Evolutionary conservation across 495 filamentous ascomycete species (phyloP).

Genomic region (Trichoderma orchidacearum): DNA sequence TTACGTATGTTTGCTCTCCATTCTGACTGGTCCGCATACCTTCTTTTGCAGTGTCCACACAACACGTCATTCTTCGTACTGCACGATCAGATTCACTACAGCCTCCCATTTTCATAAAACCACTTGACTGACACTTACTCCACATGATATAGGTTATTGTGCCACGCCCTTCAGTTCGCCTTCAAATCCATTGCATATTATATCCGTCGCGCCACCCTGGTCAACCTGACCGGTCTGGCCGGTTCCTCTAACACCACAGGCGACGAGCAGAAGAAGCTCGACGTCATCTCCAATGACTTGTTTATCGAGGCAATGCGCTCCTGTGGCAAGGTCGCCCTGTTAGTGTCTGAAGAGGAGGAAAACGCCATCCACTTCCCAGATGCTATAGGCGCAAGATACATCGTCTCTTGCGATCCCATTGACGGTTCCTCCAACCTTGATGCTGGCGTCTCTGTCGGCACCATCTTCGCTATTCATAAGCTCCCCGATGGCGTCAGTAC

Average conservation of each 20-base stretch:
- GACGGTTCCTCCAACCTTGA: slow-evolving; percentile 96
- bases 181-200: slow-evolving; percentile 99
- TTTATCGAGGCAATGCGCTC: slow-evolving; percentile 90
- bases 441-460: slow-evolving; percentile 94
- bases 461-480: slow-evolving; percentile 92
- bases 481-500: slow-evolving; percentile 57
- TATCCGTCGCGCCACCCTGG: slow-evolving; percentile 92
- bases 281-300: slow-evolving; percentile 96
- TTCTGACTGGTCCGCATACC: not conserved
- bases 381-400: slow-evolving; percentile 70
- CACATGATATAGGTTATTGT: slow-evolving; percentile 53
- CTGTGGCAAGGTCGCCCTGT: slow-evolving; percentile 73
- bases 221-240: slow-evolving; percentile 89
- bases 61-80: not conserved
- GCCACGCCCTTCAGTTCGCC: slow-evolving; percentile 95
- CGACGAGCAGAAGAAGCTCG: slow-evolving; percentile 98
- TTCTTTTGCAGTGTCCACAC: not conserved
- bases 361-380: slow-evolving; percentile 78
- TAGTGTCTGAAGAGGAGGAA: slow-evolving; percentile 96
- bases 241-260: slow-evolving; percentile 91
- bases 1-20: slow-evolving; percentile 53
- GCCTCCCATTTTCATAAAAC: too few relatives aligned
- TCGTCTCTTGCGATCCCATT: slow-evolving; percentile 94
- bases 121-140: too few relatives aligned
- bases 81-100: too few relatives aligned